Evolutionary conservation across 371 early-diverging fungal species (phyloP), one percentile per base, ranked within the genome.

Genomic region (Mucor ambiguus): DNA sequence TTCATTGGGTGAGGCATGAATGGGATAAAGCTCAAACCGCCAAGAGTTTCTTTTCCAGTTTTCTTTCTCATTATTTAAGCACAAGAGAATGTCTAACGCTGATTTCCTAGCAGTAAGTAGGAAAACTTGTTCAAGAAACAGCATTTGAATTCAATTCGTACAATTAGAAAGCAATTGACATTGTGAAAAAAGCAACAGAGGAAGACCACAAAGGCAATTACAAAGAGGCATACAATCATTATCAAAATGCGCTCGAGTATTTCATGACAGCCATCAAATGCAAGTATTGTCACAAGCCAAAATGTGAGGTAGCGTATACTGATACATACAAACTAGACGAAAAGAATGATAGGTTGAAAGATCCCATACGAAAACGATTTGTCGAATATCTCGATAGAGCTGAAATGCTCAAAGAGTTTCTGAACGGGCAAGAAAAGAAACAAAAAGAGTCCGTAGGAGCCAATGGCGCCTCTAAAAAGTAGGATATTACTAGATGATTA

Each of bases 251-350:
- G 7, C 84, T 97, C 29, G 97, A 97, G 63, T 96, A 94, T 76
- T 98, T 97, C 72, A 85, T 95, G 89, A 90, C 90, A 24, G 97
- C 97, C 10, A 87, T 98, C 68, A 96, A 96, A 83, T 97, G 96
- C 95, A 56, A 56, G 56, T 56, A 56, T 56, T 32, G 1, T 7
- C 14, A 29, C 26, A 11, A 2, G 3, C n/a, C 9, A 22, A 46
- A 49, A 49, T 12, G 0, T 3, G 0, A 18, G 4, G 1, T 41
- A 18, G 14, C 41, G 3, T 8, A 6, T 48, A 20, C 22, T 48
- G 48, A 48, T 48, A 22, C 55, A n/a, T 30, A 8, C 16, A 4
- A 18, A 41, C 18, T 7, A 38, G 96, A 98, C 72, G 98, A 98
- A 72, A 96, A 95, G 83, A 96, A 95, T 69, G 95, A 97, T 52